Conservation (phyloP, 768 basidiomycete genomes). For the Podaxis sp. region DNA sequence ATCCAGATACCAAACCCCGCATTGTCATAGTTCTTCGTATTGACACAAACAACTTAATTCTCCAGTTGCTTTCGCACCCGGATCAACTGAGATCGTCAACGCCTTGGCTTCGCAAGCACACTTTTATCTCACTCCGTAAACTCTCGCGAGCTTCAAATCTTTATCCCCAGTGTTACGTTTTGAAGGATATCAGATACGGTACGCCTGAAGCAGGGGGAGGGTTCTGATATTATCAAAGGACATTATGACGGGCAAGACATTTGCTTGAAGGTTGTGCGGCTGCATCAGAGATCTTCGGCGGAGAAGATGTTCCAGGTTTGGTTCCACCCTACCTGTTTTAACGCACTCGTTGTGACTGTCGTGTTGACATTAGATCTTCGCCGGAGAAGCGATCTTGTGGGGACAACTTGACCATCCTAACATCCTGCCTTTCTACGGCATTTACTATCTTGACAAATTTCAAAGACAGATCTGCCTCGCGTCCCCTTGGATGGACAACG, state of each 20-base stretch:
- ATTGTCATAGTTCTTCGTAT: no score
- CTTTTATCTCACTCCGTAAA: no score
- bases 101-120: no score
- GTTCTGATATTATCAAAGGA: constrained; percentile 15
- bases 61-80: no score
- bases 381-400: constrained; percentile 12
- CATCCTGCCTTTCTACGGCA: constrained; percentile 11
- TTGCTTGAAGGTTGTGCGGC: constrained; percentile 27
- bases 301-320: constrained; percentile 24
- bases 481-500: constrained; percentile 19
- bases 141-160: no score
- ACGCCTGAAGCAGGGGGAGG: no score
- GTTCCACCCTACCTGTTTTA: constrained; percentile 20
- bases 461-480: constrained; percentile 9
- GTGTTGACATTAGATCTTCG: not conserved
- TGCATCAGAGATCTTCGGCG: constrained; percentile 22
- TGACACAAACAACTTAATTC: no score
- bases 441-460: constrained; percentile 2
- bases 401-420: constrained; percentile 11
- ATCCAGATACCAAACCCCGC: no score
- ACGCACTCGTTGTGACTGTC: no score
- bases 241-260: constrained; percentile 20
- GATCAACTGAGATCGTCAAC: no score
- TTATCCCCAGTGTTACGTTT: no score
- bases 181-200: no score